phyloP scores from a whole-genome alignment of 2,329 filamentous ascomycete species.

The Trichoderma sp. region DNA sequence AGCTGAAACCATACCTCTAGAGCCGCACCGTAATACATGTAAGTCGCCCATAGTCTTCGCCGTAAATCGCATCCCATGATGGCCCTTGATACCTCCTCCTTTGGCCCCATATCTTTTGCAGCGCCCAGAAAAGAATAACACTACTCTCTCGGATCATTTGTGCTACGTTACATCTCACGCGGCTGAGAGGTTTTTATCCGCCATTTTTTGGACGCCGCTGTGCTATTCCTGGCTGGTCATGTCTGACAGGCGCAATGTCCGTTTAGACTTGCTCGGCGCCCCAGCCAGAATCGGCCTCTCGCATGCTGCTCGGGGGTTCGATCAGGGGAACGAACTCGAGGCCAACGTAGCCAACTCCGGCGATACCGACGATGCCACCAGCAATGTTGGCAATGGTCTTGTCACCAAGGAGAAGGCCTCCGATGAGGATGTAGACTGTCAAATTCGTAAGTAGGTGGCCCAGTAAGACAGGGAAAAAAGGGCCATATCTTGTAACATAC shows the following conservation, averaged over 20 bases:
- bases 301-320: constrained; percentile 80
- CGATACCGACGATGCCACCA: constrained; percentile 73
- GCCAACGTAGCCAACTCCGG: constrained; percentile 75
- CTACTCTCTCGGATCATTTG: not conserved
- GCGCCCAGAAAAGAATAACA: not conserved
- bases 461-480: not conserved
- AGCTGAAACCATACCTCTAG: not conserved
- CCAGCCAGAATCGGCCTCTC: constrained; percentile 74
- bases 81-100: not conserved
- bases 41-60: not conserved
- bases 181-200: not conserved
- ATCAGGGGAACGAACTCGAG: constrained; percentile 79
- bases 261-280: constrained; percentile 73
- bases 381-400: constrained; percentile 70
- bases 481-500: constrained; percentile 58
- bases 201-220: not conserved
- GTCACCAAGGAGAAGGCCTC: constrained; percentile 76
- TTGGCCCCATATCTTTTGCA: not conserved
- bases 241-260: not conserved
- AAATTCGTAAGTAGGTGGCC: constrained; percentile 16
- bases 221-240: not conserved
- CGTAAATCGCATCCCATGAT: not conserved
- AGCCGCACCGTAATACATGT: not conserved
- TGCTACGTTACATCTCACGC: not conserved
- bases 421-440: constrained; percentile 93